Conservation (phyloP, 345 rosid species). For the Aurinia saxatilis region DNA sequence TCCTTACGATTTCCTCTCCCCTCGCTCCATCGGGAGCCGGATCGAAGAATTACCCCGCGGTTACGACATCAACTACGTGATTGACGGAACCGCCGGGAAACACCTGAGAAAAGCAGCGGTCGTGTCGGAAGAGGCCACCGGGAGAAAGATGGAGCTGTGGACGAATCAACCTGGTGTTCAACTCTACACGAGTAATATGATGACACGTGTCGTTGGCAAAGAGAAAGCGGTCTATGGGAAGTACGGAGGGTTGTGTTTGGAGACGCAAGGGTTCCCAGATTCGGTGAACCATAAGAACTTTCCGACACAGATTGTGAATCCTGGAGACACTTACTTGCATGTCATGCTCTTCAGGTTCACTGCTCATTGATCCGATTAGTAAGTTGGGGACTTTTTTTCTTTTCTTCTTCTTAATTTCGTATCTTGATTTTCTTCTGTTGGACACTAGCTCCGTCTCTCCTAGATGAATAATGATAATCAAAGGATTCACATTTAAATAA, state of each 20-base stretch:
- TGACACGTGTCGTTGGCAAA: conserved; percentile 48
- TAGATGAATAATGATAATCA: no score
- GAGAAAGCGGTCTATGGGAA: conserved; percentile 40
- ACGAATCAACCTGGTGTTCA: conserved; percentile 66
- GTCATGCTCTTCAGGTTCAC: conserved; percentile 68
- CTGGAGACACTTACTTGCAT: conserved; percentile 47
- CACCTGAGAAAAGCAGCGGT: conserved; percentile 49
- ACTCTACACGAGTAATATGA: conserved; percentile 52
- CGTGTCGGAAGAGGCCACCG: conserved; percentile 44
- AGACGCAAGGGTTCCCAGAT: conserved; percentile 87
- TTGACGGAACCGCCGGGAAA: conserved; percentile 24
- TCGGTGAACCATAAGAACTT: conserved; percentile 67
- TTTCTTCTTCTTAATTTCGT: neutral
- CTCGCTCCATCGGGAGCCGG: conserved; percentile 40
- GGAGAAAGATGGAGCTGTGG: conserved; percentile 78
- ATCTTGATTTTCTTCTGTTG: no score
- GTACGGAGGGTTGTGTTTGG: conserved; percentile 52
- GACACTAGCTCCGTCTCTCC: no score
- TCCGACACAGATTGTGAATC: conserved; percentile 68
- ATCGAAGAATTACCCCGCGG: conserved; percentile 47
- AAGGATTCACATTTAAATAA: no score
- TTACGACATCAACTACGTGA: conserved; percentile 71
- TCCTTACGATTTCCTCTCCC: conserved; percentile 54
- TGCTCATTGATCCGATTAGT: conserved; percentile 18
- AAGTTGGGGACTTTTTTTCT: neutral